Evolutionary conservation across 2,329 filamentous ascomycete species (phyloP).

Genomic region (Fusarium redolens): DNA sequence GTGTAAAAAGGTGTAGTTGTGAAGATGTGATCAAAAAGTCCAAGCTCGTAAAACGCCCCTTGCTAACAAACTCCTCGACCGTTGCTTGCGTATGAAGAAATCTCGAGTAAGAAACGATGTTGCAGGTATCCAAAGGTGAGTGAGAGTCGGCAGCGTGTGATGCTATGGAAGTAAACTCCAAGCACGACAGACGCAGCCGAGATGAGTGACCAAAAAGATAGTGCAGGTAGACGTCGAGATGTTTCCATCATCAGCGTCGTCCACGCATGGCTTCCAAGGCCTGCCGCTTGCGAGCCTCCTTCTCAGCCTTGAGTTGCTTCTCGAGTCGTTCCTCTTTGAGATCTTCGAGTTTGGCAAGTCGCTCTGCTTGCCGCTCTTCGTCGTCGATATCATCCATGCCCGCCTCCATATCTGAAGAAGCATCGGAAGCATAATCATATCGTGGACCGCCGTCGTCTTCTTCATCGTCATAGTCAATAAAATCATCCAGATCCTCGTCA

Average conservation of each 20-base stretch:
- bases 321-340: slow-evolving; percentile 72
- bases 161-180: neutral
- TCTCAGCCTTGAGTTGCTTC: slow-evolving; percentile 69
- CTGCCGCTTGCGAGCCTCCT: slow-evolving; percentile 65
- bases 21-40: slow-evolving; percentile 11
- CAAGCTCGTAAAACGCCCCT: slow-evolving; percentile 33
- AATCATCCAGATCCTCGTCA: slow-evolving; percentile 71
- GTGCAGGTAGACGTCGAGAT: neutral
- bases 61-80: slow-evolving; percentile 31
- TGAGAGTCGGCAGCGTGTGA: too few species aligned
- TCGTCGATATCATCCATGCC: slow-evolving; percentile 78
- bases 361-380: slow-evolving; percentile 74
- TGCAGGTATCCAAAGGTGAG: neutral
- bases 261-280: slow-evolving; percentile 52
- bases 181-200: neutral
- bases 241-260: slow-evolving; percentile 42
- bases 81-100: slow-evolving; percentile 31
- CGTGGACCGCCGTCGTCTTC: slow-evolving; percentile 58
- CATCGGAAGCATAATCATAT: slow-evolving; percentile 71
- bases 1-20: slow-evolving; percentile 5
- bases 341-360: slow-evolving; percentile 75
- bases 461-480: slow-evolving; percentile 71
- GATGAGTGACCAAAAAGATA: neutral
- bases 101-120: neutral
- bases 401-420: slow-evolving; percentile 82